A percentile compares a stretch with the other conserved stretches of the same genome.
These are phyloP conservation scores for Teunomyces tritomae DNA, from an alignment of 805 yeast genomes.

Conservation along the genomic window DNA sequence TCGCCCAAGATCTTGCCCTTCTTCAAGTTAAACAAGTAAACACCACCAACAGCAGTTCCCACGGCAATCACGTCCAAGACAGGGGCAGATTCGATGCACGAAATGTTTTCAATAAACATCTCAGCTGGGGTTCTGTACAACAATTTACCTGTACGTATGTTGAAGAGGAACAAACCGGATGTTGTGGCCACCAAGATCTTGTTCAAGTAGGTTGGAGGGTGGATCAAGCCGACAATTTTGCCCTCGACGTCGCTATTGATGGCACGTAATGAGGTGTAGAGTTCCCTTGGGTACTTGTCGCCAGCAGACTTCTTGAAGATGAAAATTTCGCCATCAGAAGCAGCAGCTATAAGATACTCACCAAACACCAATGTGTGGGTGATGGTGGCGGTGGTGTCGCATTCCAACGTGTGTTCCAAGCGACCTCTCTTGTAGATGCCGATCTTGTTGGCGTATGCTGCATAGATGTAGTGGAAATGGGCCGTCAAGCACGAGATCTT, in stretches of 20 bases:
- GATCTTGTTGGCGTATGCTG: conserved; percentile 65
- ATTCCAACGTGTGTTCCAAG: conserved; percentile 44
- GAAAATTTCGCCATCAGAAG: conserved; percentile 39
- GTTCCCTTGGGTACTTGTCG: conserved; percentile 54
- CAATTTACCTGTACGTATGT: conserved; percentile 73
- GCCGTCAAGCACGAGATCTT: conserved; percentile 72
- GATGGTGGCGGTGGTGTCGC: conserved; percentile 37
- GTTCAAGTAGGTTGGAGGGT: conserved; percentile 90
- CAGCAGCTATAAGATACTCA: conserved; percentile 62
- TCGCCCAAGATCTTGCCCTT: conserved; percentile 52
- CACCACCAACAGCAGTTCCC: conserved; percentile 68
- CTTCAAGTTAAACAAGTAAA: conserved; percentile 63
- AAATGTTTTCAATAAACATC: conserved; percentile 50
- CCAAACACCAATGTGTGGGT: conserved; percentile 67
- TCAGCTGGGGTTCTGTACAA: conserved; percentile 51
- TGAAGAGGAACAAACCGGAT: conserved; percentile 57
- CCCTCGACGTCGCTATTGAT: conserved; percentile 62
- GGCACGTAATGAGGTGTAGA: conserved; percentile 60
- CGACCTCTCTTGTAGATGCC: conserved; percentile 84
- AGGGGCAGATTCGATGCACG: conserved; percentile 80
- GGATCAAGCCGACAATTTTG: conserved; percentile 63
- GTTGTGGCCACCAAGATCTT: conserved; percentile 84
- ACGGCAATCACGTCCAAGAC: conserved; percentile 80
- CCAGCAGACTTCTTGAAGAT: conserved; percentile 52
- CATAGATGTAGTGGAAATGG: conserved; percentile 81